These are phyloP conservation scores for Saposhnikovia divaricata DNA, from an alignment of 129 eudicot species.

Conservation along the genomic window DNA sequence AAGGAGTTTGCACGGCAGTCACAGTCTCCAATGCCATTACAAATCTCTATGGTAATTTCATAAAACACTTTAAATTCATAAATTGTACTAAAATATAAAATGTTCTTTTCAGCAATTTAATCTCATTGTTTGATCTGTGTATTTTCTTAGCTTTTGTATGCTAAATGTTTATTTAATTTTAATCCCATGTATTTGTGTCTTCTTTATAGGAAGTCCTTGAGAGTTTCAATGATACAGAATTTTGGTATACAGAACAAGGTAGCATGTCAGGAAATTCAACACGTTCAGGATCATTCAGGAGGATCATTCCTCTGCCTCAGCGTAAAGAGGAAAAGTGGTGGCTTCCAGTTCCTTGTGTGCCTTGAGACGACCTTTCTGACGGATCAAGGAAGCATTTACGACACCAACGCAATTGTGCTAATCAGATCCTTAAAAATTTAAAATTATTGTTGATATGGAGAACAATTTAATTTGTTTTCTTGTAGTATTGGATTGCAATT, in stretches of 20 bases:
- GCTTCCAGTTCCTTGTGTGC: constrained; percentile 73
- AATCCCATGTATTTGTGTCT: not conserved
- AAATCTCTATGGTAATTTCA: constrained; percentile 61
- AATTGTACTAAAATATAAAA: not conserved
- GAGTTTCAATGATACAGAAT: constrained; percentile 68
- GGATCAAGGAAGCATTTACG: constrained; percentile 52
- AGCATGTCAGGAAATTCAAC: constrained; percentile 61
- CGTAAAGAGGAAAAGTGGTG: constrained; percentile 87
- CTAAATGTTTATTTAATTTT: not conserved
- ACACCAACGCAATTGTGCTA: constrained; percentile 60
- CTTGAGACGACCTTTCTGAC: constrained; percentile 61
- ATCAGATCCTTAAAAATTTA: constrained; percentile 79
- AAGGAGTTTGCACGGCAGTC: constrained; percentile 86
- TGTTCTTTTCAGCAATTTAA: not conserved
- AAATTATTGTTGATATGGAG: too few relatives aligned
- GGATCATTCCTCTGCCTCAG: constrained; percentile 46
- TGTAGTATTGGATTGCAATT: too few relatives aligned
- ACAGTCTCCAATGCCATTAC: constrained; percentile 81
- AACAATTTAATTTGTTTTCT: too few relatives aligned
- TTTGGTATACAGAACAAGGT: constrained; percentile 80
- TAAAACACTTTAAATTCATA: not conserved
- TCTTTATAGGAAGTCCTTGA: constrained; percentile 60
- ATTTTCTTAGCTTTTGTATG: constrained; percentile 52
- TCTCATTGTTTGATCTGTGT: not conserved
- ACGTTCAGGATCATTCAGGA: constrained; percentile 62